These are phyloP conservation scores for Rhodotorula mucilaginosa DNA, from an alignment of 1,284 basidiomycete species.

Conservation along the genomic window DNA sequence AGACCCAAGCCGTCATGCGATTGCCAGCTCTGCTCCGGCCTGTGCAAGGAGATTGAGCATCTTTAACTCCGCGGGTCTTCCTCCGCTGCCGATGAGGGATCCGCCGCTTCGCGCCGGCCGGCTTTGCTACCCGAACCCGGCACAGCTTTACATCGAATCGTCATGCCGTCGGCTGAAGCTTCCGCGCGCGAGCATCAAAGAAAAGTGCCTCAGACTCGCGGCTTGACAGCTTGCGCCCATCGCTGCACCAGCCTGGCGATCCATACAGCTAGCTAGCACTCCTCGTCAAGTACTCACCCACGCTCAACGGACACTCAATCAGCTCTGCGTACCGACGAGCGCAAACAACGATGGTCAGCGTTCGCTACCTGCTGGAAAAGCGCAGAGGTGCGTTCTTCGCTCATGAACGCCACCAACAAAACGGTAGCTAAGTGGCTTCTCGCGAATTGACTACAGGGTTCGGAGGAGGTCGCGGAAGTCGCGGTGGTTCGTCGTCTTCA, in stretches of 20 bases:
- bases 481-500: background rate
- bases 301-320: background rate
- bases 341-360: slow-evolving; percentile 6
- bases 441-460: background rate
- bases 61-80: no score
- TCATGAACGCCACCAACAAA: background rate
- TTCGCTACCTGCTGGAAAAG: slow-evolving; percentile 21
- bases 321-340: background rate
- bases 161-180: background rate
- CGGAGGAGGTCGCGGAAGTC: background rate
- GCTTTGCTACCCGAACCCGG: no score
- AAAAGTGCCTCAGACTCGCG: background rate
- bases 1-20: no score
- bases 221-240: background rate
- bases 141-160: background rate
- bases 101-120: no score
- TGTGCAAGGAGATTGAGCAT: no score
- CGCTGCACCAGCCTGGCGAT: background rate
- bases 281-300: background rate
- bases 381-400: slow-evolving; percentile 3
- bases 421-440: background rate
- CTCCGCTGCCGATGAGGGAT: no score
- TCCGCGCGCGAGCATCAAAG: background rate
- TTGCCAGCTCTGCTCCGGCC: no score
- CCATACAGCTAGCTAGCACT: no score